These are phyloP conservation scores for Hortiboletus campestris DNA, from an alignment of 768 basidiomycete genomes.

Conservation along the genomic window DNA sequence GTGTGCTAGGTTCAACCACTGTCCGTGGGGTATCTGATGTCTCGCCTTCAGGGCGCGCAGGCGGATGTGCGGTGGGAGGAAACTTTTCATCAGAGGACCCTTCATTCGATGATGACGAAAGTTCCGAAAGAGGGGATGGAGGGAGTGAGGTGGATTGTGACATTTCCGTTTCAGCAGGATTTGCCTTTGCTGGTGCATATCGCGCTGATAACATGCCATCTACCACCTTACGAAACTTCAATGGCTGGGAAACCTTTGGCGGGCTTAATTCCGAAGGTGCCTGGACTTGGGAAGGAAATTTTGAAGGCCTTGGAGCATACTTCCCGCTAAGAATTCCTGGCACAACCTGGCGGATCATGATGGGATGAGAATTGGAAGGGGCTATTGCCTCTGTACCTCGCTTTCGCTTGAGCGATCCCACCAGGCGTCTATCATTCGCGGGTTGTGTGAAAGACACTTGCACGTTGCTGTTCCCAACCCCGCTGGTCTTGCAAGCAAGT, in stretches of 20 bases:
- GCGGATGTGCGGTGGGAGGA: not conserved
- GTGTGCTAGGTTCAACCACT: constrained; percentile 8
- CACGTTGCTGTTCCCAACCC: constrained; percentile 3
- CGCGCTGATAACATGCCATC: constrained; percentile 35
- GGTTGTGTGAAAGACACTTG: constrained; percentile 9
- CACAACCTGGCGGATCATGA: constrained; percentile 37
- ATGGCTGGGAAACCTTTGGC: constrained; percentile 24
- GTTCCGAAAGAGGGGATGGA: constrained; percentile 23
- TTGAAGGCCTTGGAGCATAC: constrained; percentile 26
- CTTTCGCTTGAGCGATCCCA: constrained; percentile 34
- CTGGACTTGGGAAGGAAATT: constrained; percentile 11
- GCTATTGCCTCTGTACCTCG: constrained; percentile 17
- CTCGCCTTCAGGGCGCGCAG: not conserved
- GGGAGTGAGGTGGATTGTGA: constrained; percentile 1
- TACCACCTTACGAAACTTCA: constrained; percentile 41
- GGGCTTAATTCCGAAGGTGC: constrained; percentile 16
- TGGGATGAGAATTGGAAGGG: constrained; percentile 23
- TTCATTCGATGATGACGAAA: constrained; percentile 23
- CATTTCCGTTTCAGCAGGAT: constrained; percentile 3
- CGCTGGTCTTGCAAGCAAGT: constrained; percentile 8
- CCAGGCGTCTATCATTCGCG: constrained; percentile 6
- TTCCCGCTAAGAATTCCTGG: constrained; percentile 34
- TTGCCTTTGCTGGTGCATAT: constrained; percentile 22
- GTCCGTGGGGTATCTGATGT: not conserved
- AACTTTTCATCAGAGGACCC: constrained; percentile 6